These are phyloP conservation scores for Chiua sp. DNA, from an alignment of 1,284 basidiomycete genomes.

Conservation along the genomic window DNA sequence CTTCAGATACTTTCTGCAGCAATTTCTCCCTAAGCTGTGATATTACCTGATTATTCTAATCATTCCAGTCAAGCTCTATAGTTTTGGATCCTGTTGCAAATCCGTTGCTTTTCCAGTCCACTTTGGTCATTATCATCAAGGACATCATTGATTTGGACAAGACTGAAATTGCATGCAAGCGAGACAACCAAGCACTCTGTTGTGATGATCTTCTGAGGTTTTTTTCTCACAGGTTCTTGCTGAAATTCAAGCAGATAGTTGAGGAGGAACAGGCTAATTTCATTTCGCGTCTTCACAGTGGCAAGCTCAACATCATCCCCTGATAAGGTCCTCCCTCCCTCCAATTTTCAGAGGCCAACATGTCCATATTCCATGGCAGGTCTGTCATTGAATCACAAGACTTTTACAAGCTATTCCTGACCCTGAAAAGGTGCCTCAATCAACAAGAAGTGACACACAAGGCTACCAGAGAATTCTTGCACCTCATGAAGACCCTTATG, in stretches of 20 bases:
- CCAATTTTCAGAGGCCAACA: too few species aligned
- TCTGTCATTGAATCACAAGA: constrained; percentile 64
- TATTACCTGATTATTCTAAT: constrained; percentile 63
- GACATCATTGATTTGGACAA: constrained; percentile 64
- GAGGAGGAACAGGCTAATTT: constrained; percentile 67
- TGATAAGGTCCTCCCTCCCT: constrained; percentile 30
- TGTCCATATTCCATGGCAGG: constrained; percentile 33
- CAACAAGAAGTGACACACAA: constrained; percentile 53
- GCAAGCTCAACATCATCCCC: constrained; percentile 60
- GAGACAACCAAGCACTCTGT: constrained; percentile 13
- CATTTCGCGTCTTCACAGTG: constrained; percentile 58
- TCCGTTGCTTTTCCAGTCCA: constrained; percentile 62
- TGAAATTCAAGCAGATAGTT: constrained; percentile 61
- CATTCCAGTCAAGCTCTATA: constrained; percentile 65
- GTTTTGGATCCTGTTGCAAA: constrained; percentile 63
- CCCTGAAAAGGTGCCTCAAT: constrained; percentile 51
- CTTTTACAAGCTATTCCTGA: constrained; percentile 59
- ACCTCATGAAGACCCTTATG: constrained; percentile 65
- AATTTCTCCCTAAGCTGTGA: constrained; percentile 66
- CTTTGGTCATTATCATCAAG: constrained; percentile 67
- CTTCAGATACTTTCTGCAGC: constrained; percentile 66
- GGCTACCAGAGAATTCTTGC: constrained; percentile 59
- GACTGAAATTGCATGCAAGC: constrained; percentile 61
- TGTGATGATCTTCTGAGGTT: background rate
- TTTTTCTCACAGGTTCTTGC: constrained; percentile 45